These are phyloP conservation scores for Saccharum spontaneum DNA, from an alignment of 176 grass and related monocot genomes.

Conservation along the genomic window DNA sequence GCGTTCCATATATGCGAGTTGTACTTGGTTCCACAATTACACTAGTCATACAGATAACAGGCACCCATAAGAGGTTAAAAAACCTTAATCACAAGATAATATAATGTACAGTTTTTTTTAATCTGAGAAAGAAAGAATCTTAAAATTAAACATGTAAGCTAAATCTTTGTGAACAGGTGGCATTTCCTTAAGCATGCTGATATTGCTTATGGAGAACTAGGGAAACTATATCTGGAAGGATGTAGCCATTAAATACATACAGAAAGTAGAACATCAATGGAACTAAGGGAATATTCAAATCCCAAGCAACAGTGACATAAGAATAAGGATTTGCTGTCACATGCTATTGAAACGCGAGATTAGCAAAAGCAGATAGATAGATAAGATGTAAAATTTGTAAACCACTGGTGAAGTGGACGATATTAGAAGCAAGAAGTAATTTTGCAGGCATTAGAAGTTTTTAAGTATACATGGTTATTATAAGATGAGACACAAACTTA, in stretches of 20 bases:
- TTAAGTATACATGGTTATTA: conserved; percentile 2
- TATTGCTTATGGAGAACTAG: neutral
- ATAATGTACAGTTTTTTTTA: neutral
- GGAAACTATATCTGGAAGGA: neutral
- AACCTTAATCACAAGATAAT: neutral
- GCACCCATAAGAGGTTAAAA: conserved; percentile 8
- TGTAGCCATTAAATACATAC: neutral
- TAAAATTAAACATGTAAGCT: neutral
- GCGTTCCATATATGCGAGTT: conserved; percentile 7
- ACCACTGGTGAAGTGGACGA: neutral
- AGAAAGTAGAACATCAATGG: neutral
- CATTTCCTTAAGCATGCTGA: neutral
- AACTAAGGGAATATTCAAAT: neutral
- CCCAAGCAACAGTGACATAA: neutral
- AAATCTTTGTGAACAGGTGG: neutral
- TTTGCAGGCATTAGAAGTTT: neutral
- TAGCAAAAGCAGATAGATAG: neutral
- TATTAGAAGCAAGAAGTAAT: neutral
- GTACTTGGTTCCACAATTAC: conserved; percentile 14
- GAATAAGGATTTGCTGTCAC: neutral
- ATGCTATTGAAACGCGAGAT: neutral
- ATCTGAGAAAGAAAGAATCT: conserved; percentile 7
- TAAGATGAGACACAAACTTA: conserved; percentile 49
- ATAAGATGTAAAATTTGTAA: neutral
- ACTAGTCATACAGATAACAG: conserved; percentile 7